Conservation (phyloP, 2,329 filamentous ascomycete species). For the Epichloe typhina region DNA sequence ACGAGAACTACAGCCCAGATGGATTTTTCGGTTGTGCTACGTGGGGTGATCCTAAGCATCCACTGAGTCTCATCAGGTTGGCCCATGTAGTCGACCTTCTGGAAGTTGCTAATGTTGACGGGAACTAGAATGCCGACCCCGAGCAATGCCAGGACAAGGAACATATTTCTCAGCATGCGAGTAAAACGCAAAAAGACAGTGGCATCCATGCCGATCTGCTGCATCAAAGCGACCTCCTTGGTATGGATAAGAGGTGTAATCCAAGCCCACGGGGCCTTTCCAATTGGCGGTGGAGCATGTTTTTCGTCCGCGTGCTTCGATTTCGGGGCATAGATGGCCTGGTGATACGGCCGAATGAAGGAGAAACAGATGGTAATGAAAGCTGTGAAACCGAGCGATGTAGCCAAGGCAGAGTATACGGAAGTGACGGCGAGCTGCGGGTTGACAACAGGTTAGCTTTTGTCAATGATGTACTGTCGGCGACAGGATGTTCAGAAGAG, state of each 20-base stretch:
- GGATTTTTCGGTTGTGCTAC: conserved; percentile 35
- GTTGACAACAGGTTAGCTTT: neutral
- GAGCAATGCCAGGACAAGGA: conserved; percentile 56
- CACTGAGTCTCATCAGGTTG: conserved; percentile 19
- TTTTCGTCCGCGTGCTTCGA: conserved; percentile 84
- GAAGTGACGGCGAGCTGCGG: conserved; percentile 29
- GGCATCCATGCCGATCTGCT: conserved; percentile 83
- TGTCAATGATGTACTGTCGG: no score
- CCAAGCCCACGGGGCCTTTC: conserved; percentile 84
- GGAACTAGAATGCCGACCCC: conserved; percentile 72
- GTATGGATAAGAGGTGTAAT: conserved; percentile 63
- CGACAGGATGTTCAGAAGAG: neutral
- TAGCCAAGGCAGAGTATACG: conserved; percentile 66
- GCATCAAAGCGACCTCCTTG: conserved; percentile 62
- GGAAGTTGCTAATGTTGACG: conserved; percentile 48
- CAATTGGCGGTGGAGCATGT: conserved; percentile 76
- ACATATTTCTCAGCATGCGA: conserved; percentile 87
- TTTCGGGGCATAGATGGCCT: conserved; percentile 86
- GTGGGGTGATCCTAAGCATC: conserved; percentile 48
- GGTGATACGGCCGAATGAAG: conserved; percentile 79
- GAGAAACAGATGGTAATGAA: conserved; percentile 73
- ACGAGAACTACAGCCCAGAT: conserved; percentile 49
- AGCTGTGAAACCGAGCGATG: conserved; percentile 62
- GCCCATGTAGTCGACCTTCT: conserved; percentile 8
- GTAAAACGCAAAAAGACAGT: conserved; percentile 80